Percentiles rank a stretch among this genome's conserved stretches.
These are phyloP conservation scores for Rosa multiflora DNA, from an alignment of 306 rosid species.

Conservation along the genomic window DNA sequence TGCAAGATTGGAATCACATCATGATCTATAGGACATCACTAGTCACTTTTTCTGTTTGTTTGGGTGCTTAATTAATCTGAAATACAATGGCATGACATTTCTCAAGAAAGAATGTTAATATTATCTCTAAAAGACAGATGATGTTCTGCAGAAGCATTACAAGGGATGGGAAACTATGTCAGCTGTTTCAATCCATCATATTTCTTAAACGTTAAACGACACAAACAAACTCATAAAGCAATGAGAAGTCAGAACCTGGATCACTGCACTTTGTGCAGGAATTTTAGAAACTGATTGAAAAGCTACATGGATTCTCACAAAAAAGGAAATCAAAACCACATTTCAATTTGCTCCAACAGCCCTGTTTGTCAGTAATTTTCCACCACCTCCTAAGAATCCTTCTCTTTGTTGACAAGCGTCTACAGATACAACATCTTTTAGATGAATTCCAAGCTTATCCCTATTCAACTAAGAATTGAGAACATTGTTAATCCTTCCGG, in stretches of 20 bases:
- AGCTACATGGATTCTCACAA: conserved; percentile 61
- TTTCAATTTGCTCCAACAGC: conserved; percentile 28
- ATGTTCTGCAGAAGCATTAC: background rate
- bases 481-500: conserved; percentile 66
- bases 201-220: background rate
- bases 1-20: background rate
- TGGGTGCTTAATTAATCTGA: background rate
- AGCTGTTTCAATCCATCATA: conserved; percentile 36
- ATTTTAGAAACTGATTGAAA: conserved; percentile 24
- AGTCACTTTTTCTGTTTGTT: background rate
- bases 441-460: conserved; percentile 65
- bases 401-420: conserved; percentile 50
- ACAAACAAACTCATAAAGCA: no score
- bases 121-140: background rate
- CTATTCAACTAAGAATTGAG: conserved; percentile 71
- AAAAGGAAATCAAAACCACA: conserved; percentile 69
- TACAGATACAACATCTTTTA: no score
- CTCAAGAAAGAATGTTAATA: background rate
- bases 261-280: conserved; percentile 18
- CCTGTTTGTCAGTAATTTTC: no score
- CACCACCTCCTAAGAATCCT: conserved; percentile 70
- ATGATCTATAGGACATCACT: background rate
- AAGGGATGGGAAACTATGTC: no score
- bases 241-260: conserved; percentile 55
- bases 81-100: background rate